phyloP scores from a whole-genome alignment of 2,329 filamentous ascomycete species.

The Ophiostoma sp. region DNA sequence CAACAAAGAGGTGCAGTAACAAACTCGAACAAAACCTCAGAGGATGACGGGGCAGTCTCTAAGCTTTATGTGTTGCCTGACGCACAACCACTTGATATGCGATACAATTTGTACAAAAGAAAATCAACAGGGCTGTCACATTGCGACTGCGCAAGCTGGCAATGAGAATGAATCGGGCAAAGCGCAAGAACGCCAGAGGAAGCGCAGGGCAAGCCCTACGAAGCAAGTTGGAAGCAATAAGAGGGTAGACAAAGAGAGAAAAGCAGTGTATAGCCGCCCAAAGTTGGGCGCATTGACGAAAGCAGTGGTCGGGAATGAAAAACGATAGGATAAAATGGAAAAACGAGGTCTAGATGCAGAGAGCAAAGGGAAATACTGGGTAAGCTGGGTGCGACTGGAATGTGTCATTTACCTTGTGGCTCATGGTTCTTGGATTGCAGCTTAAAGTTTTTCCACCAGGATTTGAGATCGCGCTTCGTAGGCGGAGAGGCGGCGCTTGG shows the following conservation, averaged over 20 bases:
- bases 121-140: not conserved
- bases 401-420: constrained; percentile 25
- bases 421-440: constrained; percentile 56
- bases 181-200: not conserved
- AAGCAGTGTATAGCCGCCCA: not conserved
- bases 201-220: not conserved
- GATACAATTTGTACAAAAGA: not conserved
- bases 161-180: not conserved
- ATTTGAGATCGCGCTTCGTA: constrained; percentile 80
- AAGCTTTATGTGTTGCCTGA: not conserved
- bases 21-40: not conserved
- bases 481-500: constrained; percentile 61
- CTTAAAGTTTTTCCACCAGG: constrained; percentile 98
- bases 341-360: not conserved
- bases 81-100: not conserved
- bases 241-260: not conserved
- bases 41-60: not conserved
- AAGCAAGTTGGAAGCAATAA: not conserved
- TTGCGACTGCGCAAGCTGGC: not conserved
- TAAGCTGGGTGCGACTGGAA: not conserved
- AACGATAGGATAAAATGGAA: not conserved
- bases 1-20: not conserved
- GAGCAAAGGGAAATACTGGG: not conserved
- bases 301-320: not conserved
- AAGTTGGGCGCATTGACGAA: not conserved